A percentile compares a stretch with the other conserved stretches of the same genome.
Conservation (phyloP, 257 asterid genomes). For the Lycium barbarum region DNA sequence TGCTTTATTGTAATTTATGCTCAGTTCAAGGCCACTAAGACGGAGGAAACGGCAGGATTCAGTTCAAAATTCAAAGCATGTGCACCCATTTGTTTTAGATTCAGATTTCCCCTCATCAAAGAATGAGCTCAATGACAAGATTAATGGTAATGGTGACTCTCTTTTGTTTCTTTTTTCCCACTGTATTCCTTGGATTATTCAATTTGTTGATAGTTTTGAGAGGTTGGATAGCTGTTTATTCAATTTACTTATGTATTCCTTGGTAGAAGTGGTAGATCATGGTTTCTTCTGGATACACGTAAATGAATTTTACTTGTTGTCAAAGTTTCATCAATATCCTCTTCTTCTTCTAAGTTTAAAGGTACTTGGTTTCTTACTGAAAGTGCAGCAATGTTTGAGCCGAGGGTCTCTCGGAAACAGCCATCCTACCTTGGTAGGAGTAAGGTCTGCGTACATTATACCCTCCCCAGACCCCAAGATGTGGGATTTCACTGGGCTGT, state of each 20-base stretch:
- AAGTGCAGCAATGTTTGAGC: constrained; percentile 15
- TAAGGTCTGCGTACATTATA: no score
- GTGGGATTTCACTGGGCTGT: no score
- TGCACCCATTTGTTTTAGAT: constrained; percentile 70
- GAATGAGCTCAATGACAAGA: constrained; percentile 63
- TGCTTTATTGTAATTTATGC: constrained; percentile 37
- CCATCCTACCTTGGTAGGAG: no score
- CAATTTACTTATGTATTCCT: constrained; percentile 1
- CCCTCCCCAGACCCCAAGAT: no score
- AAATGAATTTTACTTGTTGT: not conserved
- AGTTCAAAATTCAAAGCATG: constrained; percentile 64
- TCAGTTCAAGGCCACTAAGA: constrained; percentile 74
- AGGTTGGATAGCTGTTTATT: constrained; percentile 1
- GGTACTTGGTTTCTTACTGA: not conserved
- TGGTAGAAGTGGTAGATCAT: not conserved
- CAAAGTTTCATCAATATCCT: not conserved
- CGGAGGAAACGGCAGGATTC: constrained; percentile 57
- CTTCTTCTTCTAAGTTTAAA: not conserved
- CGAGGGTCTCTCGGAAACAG: no score
- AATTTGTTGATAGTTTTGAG: not conserved
- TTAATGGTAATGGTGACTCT: constrained; percentile 61
- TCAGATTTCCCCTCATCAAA: constrained; percentile 62
- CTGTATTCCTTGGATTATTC: not conserved
- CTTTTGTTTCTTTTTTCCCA: not conserved
- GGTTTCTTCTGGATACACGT: constrained; percentile 19